Evolutionary conservation across 2,329 filamentous ascomycete genomes (phyloP).

Genomic region (Trichoderma sp.): DNA sequence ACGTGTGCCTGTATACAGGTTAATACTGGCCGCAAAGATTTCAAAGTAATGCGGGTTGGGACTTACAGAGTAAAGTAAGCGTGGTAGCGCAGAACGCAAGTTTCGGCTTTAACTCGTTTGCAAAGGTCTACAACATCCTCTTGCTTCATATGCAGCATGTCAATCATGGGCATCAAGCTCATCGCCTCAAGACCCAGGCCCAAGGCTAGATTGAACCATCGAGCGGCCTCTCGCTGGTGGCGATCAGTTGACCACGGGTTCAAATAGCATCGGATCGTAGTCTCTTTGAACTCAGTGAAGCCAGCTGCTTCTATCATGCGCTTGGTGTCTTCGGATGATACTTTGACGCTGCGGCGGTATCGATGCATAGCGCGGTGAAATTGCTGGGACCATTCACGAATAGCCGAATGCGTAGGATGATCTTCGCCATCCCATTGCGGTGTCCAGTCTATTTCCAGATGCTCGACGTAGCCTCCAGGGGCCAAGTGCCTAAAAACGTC

Average conservation of each 20-base stretch:
- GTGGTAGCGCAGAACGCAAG: constrained; percentile 67
- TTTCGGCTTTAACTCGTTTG: constrained; percentile 64
- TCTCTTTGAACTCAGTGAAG: constrained; percentile 77
- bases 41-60: background rate
- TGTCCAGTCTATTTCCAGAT: constrained; percentile 83
- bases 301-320: constrained; percentile 67
- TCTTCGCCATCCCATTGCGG: constrained; percentile 71
- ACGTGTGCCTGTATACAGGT: constrained; percentile 29
- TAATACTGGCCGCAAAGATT: constrained; percentile 8
- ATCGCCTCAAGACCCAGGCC: constrained; percentile 72
- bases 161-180: constrained; percentile 71
- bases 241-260: constrained; percentile 71
- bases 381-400: constrained; percentile 69
- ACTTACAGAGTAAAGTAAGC: constrained; percentile 77
- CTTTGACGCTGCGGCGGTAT: constrained; percentile 65
- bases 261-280: constrained; percentile 68
- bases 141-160: constrained; percentile 46
- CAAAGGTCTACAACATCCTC: constrained; percentile 66
- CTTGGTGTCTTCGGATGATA: constrained; percentile 53
- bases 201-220: constrained; percentile 82
- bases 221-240: constrained; percentile 67
- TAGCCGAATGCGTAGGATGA: constrained; percentile 56
- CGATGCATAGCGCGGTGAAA: constrained; percentile 68
- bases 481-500: constrained; percentile 64
- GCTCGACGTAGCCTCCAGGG: constrained; percentile 78